Evolutionary conservation across 2,329 filamentous ascomycete genomes (phyloP), one percentile per base, ranked within the genome.

Genomic region (Teratosphaeria zuluensis): DNA sequence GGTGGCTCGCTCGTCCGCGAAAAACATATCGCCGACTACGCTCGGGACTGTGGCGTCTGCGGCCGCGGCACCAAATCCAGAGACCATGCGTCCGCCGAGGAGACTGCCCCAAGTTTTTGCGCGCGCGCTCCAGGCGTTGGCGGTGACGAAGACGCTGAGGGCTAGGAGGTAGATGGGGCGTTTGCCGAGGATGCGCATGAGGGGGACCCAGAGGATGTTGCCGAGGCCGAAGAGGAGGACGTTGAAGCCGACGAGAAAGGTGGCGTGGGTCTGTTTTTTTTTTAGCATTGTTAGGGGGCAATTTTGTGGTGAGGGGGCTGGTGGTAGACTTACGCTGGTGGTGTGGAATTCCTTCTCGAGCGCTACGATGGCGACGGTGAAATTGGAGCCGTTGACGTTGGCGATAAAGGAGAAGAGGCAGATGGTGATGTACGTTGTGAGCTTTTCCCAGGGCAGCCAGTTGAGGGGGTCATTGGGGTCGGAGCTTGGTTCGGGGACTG

Each of bases 371-470:
- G 73, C 72, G 19, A 75, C 70, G 11, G 72, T 73, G 62, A 74
- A 74, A 55, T 73, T 74, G 53, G 69, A 72, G 21, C 69, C 67
- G 59, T 75, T 75, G 56, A 73, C 68, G 54, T 73, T 74, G 58
- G 73, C 72, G 7, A 75, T 68, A 60, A 75, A 75, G 6, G 71
- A 73, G 64, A 74, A 75, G 56, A 70, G 68, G 61, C 73, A 74
- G 53, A 74, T 69, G 9, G 69, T 73, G 4, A 69, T 59, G 57
- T 72, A 75, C 1, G 71, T 74, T 6, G 58, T 57, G 48, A 60
- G 38, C 42, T 67, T 66, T 16, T 58, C 57, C 31, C 21, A 24
- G 3, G 48, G 2, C 9, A 51, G 14, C 65, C 65, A 67, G 31
- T 63, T 63, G 24, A 58, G 58, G 16, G 65, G 65, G 19, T 67